These are phyloP conservation scores for Diaporthe australafricana DNA, from an alignment of 2,329 filamentous ascomycete species.

Conservation along the genomic window DNA sequence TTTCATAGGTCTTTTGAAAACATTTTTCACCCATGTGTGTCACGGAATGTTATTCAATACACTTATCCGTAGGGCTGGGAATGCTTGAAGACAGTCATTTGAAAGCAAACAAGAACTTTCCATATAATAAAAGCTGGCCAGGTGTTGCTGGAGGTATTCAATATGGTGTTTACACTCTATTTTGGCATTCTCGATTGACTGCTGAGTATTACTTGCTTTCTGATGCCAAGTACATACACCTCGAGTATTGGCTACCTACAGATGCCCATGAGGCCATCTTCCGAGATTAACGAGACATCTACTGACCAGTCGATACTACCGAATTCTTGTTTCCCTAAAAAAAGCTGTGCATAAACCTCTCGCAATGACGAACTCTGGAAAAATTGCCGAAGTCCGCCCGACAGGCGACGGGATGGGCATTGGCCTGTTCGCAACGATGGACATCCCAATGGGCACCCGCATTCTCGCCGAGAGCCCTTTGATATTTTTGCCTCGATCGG, in stretches of 20 bases:
- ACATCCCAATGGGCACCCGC: conserved; percentile 15
- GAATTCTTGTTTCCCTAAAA: background rate
- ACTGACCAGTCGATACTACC: no score
- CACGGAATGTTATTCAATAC: background rate
- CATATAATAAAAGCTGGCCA: background rate
- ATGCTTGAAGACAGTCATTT: background rate
- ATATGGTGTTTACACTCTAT: accelerated
- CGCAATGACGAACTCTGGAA: background rate
- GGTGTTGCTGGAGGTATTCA: background rate
- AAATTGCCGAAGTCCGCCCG: background rate
- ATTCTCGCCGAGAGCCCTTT: conserved; percentile 16
- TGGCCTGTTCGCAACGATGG: conserved; percentile 17
- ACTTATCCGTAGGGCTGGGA: background rate
- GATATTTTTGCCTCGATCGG: background rate
- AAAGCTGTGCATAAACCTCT: background rate
- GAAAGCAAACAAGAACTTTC: background rate
- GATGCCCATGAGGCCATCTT: background rate
- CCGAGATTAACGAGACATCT: background rate
- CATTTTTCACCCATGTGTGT: background rate
- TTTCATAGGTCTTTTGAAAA: no score
- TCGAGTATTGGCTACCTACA: background rate
- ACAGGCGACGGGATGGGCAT: background rate
- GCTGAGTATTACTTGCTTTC: no score
- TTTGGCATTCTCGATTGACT: background rate
- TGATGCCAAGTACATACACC: background rate